These are phyloP conservation scores for Cordyceps pruinosa DNA, from an alignment of 2,329 filamentous ascomycete genomes.

Conservation along the genomic window DNA sequence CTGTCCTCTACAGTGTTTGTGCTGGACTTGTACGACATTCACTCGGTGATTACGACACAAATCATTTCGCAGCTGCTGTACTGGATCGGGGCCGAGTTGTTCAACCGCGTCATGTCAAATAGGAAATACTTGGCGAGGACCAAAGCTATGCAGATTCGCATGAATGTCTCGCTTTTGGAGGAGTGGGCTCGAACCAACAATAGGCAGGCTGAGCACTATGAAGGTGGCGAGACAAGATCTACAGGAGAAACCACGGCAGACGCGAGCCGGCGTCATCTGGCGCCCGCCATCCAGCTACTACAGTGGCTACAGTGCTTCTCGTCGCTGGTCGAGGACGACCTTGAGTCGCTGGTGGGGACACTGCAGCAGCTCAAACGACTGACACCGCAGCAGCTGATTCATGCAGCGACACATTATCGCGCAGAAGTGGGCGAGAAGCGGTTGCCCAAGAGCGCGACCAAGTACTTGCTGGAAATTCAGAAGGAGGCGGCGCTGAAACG, in stretches of 20 bases:
- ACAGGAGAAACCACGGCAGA: conserved; percentile 81
- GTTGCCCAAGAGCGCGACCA: conserved; percentile 78
- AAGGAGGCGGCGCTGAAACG: conserved; percentile 58
- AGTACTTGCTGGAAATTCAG: conserved; percentile 75
- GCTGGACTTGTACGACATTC: conserved; percentile 95
- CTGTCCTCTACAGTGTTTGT: conserved; percentile 95
- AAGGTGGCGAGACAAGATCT: conserved; percentile 79
- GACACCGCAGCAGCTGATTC: conserved; percentile 81
- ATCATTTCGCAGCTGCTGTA: conserved; percentile 89
- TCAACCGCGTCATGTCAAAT: conserved; percentile 97
- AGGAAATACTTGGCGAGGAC: conserved; percentile 89
- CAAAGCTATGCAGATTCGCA: conserved; percentile 98
- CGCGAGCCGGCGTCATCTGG: conserved; percentile 73
- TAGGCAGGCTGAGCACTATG: conserved; percentile 88
- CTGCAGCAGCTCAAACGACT: conserved; percentile 81
- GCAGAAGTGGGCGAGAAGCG: conserved; percentile 93
- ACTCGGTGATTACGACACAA: conserved; percentile 91
- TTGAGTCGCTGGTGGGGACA: conserved; percentile 81
- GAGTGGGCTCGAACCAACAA: conserved; percentile 96
- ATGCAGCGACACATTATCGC: conserved; percentile 86
- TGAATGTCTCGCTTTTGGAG: conserved; percentile 93
- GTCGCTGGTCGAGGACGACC: conserved; percentile 74
- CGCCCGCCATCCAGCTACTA: conserved; percentile 84
- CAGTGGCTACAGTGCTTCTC: conserved; percentile 99
- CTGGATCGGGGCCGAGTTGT: conserved; percentile 92